phyloP scores from a whole-genome alignment of 768 basidiomycete genomes.

The Leccinum truebloodii region DNA sequence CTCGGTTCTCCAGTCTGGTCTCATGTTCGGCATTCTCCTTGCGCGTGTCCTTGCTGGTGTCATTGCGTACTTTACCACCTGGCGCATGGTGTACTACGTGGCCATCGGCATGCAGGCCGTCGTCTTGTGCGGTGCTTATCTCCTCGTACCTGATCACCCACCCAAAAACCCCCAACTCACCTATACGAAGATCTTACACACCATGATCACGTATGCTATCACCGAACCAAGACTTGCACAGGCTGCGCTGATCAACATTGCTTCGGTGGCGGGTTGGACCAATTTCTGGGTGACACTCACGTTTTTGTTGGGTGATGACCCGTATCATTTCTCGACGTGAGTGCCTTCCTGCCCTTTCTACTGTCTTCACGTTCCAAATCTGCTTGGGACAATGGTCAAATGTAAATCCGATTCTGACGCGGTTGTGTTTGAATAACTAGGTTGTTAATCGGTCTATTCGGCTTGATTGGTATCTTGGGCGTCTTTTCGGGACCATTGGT shows the following conservation, averaged over 20 bases:
- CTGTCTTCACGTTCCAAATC: neutral
- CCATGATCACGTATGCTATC: conserved; percentile 41
- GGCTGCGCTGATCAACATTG: conserved; percentile 26
- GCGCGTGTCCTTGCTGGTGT: conserved; percentile 38
- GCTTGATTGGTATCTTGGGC: conserved; percentile 46
- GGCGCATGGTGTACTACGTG: conserved; percentile 44
- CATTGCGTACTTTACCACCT: conserved; percentile 42
- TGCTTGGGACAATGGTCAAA: neutral
- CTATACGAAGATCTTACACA: conserved; percentile 36
- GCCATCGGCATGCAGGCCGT: conserved; percentile 37
- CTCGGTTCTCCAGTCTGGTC: conserved; percentile 35
- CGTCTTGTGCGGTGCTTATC: conserved; percentile 33
- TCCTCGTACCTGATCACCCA: conserved; percentile 43
- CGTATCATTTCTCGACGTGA: conserved; percentile 40
- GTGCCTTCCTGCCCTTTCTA: conserved; percentile 4
- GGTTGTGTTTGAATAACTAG: conserved; percentile 1
- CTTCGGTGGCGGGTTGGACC: conserved; percentile 32
- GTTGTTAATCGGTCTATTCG: conserved; percentile 47
- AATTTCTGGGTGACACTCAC: conserved; percentile 45
- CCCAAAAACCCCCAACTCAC: conserved; percentile 39
- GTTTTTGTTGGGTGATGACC: conserved; percentile 43
- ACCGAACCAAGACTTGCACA: conserved; percentile 47
- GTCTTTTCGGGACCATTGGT: conserved; percentile 32
- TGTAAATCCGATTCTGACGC: neutral
- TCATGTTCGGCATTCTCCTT: conserved; percentile 32